Evolutionary conservation across 176 grass and related monocot genomes (phyloP).

Genomic region (Triticum urartu): DNA sequence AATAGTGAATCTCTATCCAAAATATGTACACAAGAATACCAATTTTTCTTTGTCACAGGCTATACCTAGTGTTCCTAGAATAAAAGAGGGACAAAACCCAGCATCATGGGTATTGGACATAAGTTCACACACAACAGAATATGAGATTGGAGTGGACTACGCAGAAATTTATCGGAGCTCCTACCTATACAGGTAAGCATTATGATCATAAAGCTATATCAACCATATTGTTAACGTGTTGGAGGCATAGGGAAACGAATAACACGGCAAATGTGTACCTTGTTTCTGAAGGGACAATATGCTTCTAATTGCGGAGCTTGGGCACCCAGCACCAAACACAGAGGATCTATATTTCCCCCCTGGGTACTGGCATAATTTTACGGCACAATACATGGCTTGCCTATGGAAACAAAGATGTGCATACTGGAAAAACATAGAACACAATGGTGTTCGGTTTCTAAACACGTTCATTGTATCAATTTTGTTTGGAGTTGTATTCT

Average conservation of each 20-base stretch:
- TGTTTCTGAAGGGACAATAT: slow-evolving; percentile 54
- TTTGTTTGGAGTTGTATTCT: slow-evolving; percentile 56
- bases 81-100: slow-evolving; percentile 68
- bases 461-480: slow-evolving; percentile 40
- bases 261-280: neutral
- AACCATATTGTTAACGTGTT: neutral
- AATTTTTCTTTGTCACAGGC: slow-evolving; percentile 36
- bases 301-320: slow-evolving; percentile 54
- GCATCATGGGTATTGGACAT: slow-evolving; percentile 82
- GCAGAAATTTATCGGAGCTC: slow-evolving; percentile 59
- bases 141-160: slow-evolving; percentile 52
- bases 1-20: neutral
- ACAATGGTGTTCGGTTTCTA: slow-evolving; percentile 55
- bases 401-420: slow-evolving; percentile 60
- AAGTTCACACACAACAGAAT: slow-evolving; percentile 65
- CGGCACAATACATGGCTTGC: slow-evolving; percentile 44
- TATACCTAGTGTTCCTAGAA: slow-evolving; percentile 72
- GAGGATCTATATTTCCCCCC: slow-evolving; percentile 52
- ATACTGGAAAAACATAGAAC: slow-evolving; percentile 65
- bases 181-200: slow-evolving; percentile 48
- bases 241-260: neutral
- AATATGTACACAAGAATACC: neutral
- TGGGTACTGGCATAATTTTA: slow-evolving; percentile 42
- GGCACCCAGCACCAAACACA: slow-evolving; percentile 29
- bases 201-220: neutral